phyloP scores from a whole-genome alignment of 768 basidiomycete species.

The Postia placenta region DNA sequence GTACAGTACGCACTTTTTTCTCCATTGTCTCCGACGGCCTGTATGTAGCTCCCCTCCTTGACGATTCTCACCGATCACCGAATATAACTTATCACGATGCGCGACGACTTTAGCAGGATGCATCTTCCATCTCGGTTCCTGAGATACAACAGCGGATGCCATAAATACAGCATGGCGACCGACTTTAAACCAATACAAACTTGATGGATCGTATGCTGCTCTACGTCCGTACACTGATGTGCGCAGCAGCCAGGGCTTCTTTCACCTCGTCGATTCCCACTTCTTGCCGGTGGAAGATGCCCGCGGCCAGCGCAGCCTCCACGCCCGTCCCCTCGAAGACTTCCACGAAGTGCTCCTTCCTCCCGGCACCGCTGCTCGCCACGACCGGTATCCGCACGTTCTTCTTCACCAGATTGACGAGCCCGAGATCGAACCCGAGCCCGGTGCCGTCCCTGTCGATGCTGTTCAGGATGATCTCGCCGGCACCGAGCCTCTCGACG shows the following conservation, averaged over 20 bases:
- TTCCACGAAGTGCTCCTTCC: slow-evolving; percentile 74
- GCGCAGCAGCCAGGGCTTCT: slow-evolving; percentile 36
- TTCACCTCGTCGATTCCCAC: slow-evolving; percentile 85
- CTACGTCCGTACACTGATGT: slow-evolving; percentile 42
- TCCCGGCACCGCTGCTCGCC: slow-evolving; percentile 91
- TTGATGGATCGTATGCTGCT: too few relatives aligned
- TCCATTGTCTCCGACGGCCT: background rate
- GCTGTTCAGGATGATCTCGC: slow-evolving; percentile 92
- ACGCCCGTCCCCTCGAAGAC: slow-evolving; percentile 76
- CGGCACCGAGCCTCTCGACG: slow-evolving; percentile 87
- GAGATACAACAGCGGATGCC: too few relatives aligned
- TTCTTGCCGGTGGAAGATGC: slow-evolving; percentile 92
- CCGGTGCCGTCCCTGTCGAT: slow-evolving; percentile 91
- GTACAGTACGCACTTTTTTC: background rate
- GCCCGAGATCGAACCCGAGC: slow-evolving; percentile 82
- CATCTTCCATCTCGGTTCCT: too few relatives aligned
- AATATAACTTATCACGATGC: background rate
- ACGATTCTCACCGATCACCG: background rate
- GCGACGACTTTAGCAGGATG: too few relatives aligned
- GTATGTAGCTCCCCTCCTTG: background rate
- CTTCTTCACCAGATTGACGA: slow-evolving; percentile 69
- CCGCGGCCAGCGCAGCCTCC: slow-evolving; percentile 92
- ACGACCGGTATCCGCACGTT: slow-evolving; percentile 88
- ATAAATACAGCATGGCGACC: too few relatives aligned
- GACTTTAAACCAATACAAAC: too few relatives aligned